These are phyloP conservation scores for Aspergillus haitiensis DNA, from an alignment of 495 filamentous ascomycete species.

Conservation along the genomic window DNA sequence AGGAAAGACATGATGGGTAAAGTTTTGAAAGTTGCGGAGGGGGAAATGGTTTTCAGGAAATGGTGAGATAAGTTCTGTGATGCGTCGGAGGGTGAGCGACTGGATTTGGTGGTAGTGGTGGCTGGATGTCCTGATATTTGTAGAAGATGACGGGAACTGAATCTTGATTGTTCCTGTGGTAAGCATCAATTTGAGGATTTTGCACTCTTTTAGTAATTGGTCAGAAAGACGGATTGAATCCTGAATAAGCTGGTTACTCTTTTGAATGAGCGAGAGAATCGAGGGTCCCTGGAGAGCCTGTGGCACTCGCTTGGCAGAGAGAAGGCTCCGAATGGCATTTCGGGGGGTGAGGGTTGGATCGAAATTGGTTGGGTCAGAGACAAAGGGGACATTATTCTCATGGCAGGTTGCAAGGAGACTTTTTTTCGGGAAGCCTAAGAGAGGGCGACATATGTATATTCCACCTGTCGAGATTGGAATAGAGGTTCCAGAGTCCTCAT, in stretches of 20 bases:
- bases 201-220: conserved; percentile 34
- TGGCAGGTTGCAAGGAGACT: conserved; percentile 71
- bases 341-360: conserved; percentile 74
- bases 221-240: conserved; percentile 37
- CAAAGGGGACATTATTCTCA: conserved; percentile 64
- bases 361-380: conserved; percentile 82
- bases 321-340: conserved; percentile 75
- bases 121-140: conserved; percentile 10
- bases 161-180: conserved; percentile 42
- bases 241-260: conserved; percentile 34
- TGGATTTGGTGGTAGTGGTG: conserved; percentile 29
- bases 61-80: conserved; percentile 49
- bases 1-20: conserved; percentile 31
- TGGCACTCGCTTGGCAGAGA: conserved; percentile 60
- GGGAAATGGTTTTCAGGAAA: conserved; percentile 39
- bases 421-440: conserved; percentile 72
- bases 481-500: neutral
- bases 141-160: conserved; percentile 30
- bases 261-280: conserved; percentile 55
- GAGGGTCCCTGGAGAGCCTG: conserved; percentile 64
- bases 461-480: conserved; percentile 64
- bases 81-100: conserved; percentile 39
- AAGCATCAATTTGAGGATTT: conserved; percentile 40
- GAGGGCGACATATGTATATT: conserved; percentile 69
- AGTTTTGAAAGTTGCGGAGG: conserved; percentile 35